phyloP scores from a whole-genome alignment of 495 filamentous ascomycete species.

The Parmelia sp. region DNA sequence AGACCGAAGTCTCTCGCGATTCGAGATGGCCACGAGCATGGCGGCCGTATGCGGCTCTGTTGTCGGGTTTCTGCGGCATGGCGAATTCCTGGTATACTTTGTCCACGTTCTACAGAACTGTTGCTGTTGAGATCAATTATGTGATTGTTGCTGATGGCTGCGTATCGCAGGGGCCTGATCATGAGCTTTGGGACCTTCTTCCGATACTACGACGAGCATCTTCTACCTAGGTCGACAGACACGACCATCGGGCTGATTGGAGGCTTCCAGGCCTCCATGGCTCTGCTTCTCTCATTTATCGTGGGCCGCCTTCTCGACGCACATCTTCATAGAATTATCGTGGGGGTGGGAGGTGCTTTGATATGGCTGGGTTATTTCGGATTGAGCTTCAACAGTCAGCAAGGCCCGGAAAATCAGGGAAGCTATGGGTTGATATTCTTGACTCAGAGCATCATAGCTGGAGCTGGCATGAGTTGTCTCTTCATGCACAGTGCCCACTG shows the following conservation, averaged over 20 bases:
- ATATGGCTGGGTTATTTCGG: slow-evolving; percentile 33
- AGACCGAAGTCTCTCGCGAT: neutral
- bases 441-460: slow-evolving; percentile 36
- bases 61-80: slow-evolving; percentile 41
- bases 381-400: slow-evolving; percentile 29
- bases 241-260: slow-evolving; percentile 37
- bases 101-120: slow-evolving; percentile 14
- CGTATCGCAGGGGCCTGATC: slow-evolving; percentile 23
- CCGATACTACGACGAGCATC: slow-evolving; percentile 34
- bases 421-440: slow-evolving; percentile 34
- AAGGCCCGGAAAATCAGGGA: slow-evolving; percentile 21
- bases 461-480: slow-evolving; percentile 41
- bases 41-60: slow-evolving; percentile 33
- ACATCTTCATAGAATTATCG: slow-evolving; percentile 29
- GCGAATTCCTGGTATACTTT: slow-evolving; percentile 35
- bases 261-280: slow-evolving; percentile 31
- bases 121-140: no score
- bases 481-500: slow-evolving; percentile 34
- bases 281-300: slow-evolving; percentile 33
- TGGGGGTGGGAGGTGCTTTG: slow-evolving; percentile 30
- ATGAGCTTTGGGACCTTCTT: slow-evolving; percentile 40
- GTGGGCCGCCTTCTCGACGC: slow-evolving; percentile 39
- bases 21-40: slow-evolving; percentile 34
- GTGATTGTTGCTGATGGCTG: neutral
- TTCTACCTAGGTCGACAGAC: slow-evolving; percentile 28